Conservation (phyloP, 768 basidiomycete genomes). For the Hygrophorus pudorinus region DNA sequence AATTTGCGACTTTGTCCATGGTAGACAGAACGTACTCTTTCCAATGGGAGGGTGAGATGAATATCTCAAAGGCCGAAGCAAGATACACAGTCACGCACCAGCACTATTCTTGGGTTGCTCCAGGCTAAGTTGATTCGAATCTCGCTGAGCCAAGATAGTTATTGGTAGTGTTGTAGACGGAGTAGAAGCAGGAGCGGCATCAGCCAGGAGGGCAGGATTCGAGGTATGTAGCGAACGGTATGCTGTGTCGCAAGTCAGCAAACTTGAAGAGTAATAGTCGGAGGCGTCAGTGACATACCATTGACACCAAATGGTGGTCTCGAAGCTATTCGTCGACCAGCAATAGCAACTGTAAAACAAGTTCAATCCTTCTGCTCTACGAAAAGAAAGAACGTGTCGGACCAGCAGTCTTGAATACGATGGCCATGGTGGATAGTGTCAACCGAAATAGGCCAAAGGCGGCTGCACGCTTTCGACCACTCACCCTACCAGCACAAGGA, state of each 20-base stretch:
- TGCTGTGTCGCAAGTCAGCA: slow-evolving; percentile 22
- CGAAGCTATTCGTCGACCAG: slow-evolving; percentile 34
- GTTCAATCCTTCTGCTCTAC: not conserved
- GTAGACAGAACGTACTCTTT: slow-evolving; percentile 97
- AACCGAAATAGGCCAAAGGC: too few species aligned
- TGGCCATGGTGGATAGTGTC: not conserved
- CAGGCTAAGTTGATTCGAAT: slow-evolving; percentile 77
- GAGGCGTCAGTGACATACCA: slow-evolving; percentile 21
- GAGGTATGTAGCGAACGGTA: slow-evolving; percentile 51
- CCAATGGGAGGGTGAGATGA: not conserved
- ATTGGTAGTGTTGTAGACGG: slow-evolving; percentile 45
- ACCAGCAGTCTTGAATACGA: slow-evolving; percentile 26
- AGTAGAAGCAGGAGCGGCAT: slow-evolving; percentile 31
- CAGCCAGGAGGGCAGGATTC: slow-evolving; percentile 26
- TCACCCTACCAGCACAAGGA: too few species aligned
- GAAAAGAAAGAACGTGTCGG: not conserved
- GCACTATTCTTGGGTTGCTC: slow-evolving; percentile 86
- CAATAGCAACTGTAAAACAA: slow-evolving; percentile 21
- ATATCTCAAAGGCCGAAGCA: not conserved
- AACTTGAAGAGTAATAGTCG: slow-evolving; percentile 7
- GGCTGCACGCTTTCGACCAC: too few species aligned
- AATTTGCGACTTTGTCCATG: slow-evolving; percentile 92
- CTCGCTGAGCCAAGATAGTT: slow-evolving; percentile 64
- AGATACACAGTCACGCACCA: slow-evolving; percentile 35
- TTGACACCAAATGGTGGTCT: slow-evolving; percentile 33